These are phyloP conservation scores for Inonotus obliquus DNA, from an alignment of 1,284 basidiomycete genomes.

Conservation along the genomic window DNA sequence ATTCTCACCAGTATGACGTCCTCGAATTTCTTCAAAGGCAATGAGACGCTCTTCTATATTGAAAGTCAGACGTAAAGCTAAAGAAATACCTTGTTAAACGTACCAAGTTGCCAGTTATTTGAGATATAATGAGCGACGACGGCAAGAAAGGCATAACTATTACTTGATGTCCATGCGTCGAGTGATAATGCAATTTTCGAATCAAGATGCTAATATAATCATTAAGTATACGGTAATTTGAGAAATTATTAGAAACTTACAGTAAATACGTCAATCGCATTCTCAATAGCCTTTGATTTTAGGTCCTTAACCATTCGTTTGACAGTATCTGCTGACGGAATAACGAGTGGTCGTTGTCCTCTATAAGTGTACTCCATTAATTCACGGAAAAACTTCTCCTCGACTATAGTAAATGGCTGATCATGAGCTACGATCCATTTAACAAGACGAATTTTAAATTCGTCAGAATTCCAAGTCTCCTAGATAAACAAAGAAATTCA, in stretches of 20 bases:
- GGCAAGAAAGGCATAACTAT: conserved; percentile 30
- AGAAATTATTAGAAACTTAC: conserved; percentile 1
- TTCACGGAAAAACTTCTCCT: conserved; percentile 25
- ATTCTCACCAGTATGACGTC: conserved; percentile 19
- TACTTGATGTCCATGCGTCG: conserved; percentile 31
- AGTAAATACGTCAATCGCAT: conserved; percentile 6
- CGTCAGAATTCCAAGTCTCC: conserved; percentile 14
- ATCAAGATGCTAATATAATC: conserved; percentile 19
- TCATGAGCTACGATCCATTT: conserved; percentile 30
- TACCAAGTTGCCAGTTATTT: conserved; percentile 14
- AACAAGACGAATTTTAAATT: conserved; percentile 27
- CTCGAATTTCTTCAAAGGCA: conserved; percentile 18
- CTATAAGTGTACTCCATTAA: conserved; percentile 24
- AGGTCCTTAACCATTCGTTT: neutral
- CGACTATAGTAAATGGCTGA: conserved; percentile 31
- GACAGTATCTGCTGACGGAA: neutral
- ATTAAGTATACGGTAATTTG: neutral
- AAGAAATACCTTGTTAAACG: neutral
- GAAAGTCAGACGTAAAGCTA: neutral
- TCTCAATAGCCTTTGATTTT: conserved; percentile 16
- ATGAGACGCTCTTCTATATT: conserved; percentile 18
- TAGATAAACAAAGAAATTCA: neutral
- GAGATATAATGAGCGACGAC: conserved; percentile 31
- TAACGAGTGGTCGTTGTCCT: neutral
- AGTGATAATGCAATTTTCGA: conserved; percentile 28